Evolutionary conservation across 73 alveolate species (phyloP).

Genomic region (Diophrys sp.): DNA sequence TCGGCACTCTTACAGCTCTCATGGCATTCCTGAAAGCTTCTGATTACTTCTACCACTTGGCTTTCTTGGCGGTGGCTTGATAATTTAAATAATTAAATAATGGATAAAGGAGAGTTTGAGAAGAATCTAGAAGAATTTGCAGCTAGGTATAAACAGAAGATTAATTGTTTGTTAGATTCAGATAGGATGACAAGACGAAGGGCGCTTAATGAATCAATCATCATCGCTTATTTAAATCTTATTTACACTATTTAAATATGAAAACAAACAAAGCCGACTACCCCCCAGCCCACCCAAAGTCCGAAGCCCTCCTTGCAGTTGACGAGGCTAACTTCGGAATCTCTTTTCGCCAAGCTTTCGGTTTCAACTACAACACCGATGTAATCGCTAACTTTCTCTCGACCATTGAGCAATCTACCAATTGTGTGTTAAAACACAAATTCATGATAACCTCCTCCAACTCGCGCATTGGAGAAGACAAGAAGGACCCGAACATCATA

Average conservation of each 20-base stretch:
- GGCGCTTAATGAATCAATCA: too few relatives aligned
- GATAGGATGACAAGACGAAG: slow-evolving; percentile 35
- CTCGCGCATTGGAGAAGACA: background rate
- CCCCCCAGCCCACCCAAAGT: background rate
- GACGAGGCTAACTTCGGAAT: background rate
- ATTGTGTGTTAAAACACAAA: background rate
- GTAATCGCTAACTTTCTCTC: background rate
- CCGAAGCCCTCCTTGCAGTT: background rate
- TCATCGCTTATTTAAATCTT: too few relatives aligned
- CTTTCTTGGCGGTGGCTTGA: too few relatives aligned
- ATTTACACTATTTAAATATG: too few relatives aligned
- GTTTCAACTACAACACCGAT: background rate
- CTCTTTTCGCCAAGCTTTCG: background rate
- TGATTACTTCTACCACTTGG: too few relatives aligned
- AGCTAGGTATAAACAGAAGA: background rate
- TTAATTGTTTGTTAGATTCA: background rate
- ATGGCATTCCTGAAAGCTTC: too few relatives aligned
- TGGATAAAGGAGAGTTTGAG: background rate
- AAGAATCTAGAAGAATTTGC: background rate
- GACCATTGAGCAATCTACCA: background rate
- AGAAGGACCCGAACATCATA: background rate
- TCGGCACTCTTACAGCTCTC: too few relatives aligned
- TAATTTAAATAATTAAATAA: too few relatives aligned
- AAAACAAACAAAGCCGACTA: too few relatives aligned
- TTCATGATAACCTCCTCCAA: background rate